Conservation (phyloP, 2,329 filamentous ascomycete genomes). For the Colletotrichum gigasporum region DNA sequence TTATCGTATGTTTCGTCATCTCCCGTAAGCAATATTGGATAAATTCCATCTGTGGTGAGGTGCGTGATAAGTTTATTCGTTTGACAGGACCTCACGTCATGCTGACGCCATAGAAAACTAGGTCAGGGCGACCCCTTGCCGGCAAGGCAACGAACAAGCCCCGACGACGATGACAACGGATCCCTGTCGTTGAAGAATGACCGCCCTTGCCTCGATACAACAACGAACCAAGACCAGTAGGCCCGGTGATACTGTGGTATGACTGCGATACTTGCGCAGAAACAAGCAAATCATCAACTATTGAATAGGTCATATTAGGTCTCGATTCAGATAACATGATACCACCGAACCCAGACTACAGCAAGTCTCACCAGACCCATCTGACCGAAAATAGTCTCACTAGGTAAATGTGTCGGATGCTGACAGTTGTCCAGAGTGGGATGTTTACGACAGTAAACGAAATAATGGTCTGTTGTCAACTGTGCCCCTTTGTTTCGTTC, state of each 20-base stretch:
- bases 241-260: too few relatives aligned
- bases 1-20: too few relatives aligned
- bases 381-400: too few relatives aligned
- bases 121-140: too few relatives aligned
- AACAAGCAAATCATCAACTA: too few relatives aligned
- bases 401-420: too few relatives aligned
- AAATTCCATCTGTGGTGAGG: neutral
- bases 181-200: neutral
- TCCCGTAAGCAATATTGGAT: neutral
- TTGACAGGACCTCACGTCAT: slow-evolving; percentile 5
- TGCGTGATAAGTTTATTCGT: neutral
- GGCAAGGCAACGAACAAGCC: too few relatives aligned
- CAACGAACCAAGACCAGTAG: too few relatives aligned
- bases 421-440: neutral
- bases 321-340: too few relatives aligned
- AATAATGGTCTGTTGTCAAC: neutral
- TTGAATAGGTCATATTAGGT: too few relatives aligned
- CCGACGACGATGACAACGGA: neutral
- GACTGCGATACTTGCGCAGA: neutral
- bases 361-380: neutral
- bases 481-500: too few relatives aligned
- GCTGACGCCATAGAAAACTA: neutral
- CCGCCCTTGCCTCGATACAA: too few relatives aligned
- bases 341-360: neutral
- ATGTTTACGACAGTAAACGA: slow-evolving; percentile 8